Base-by-base conservation (phyloP, 345 rosid species). In the Moricandia arvensis region DNA sequence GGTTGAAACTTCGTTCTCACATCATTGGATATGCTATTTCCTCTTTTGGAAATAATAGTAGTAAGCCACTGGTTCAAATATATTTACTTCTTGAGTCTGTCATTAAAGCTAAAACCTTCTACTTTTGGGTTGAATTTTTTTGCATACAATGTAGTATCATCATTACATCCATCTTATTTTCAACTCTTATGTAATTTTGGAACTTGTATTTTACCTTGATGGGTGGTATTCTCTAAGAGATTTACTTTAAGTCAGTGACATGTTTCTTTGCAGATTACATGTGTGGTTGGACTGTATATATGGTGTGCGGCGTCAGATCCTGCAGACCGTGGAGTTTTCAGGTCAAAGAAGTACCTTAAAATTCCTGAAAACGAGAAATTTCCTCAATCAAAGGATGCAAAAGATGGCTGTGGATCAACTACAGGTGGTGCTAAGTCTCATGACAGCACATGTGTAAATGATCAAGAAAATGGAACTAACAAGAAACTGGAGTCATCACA, bases 261-360 rank as follows among this genome's bases (percentile, higher is more conserved):
- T 51, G 17, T 34, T 67, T 63, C 35, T 68, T 84, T 77, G 41
- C 77, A 89, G 93, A 87, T 91, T 78, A 76, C 81, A n/a, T 86
- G 91, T 74, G 93, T 80, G 81, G 86, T 91, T 71, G 88, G 89
- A 35, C 88, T 89, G 65, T 89, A 89, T 75, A 83, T 89, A 61
- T 91, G 93, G 96, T 89, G 91, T 76, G 96, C 93, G 7, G 93
- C 91, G 6, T 85, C 97, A 15, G 93, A 91, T 84, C 95, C 91
- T 75, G 96, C 91, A n/a, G 96, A 89, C 68, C 79, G 83, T 4
- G 96, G 93, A 75, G 93, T 89, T 72, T 89, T 88, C 59, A 83
- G 79, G 76, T 91, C 93, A 16, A 89, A 88, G 74, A 91, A 95
- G 83, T 90, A 92, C 79, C 85, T 95, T 62, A 82, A 86, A 15